Conservation (phyloP, 176 grass and related monocot species). For the Aegilops tauschii region DNA sequence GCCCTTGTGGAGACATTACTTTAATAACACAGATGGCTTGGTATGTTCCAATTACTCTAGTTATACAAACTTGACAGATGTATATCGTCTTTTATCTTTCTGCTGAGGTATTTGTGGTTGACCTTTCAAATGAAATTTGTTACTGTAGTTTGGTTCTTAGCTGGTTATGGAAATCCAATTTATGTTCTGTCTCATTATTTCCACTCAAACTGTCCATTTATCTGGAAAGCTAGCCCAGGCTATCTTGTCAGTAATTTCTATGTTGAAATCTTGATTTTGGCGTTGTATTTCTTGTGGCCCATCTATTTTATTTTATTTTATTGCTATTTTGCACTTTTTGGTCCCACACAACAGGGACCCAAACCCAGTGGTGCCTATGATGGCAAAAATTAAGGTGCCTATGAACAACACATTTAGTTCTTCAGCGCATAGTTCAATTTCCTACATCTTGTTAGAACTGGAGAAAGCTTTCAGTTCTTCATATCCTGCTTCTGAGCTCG, state of each 20-base stretch:
- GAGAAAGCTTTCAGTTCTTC: slow-evolving; percentile 7
- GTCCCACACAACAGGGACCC: not conserved
- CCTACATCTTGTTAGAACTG: not conserved
- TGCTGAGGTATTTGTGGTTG: slow-evolving; percentile 1
- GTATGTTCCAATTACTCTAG: slow-evolving; percentile 32
- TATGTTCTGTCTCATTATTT: not conserved
- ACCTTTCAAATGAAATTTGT: slow-evolving; percentile 4
- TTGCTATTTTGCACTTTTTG: not conserved
- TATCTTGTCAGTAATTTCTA: not conserved
- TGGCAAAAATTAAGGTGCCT: not conserved
- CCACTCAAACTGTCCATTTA: not conserved
- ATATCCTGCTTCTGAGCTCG: not conserved
- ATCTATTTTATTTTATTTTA: not conserved
- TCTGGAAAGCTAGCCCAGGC: not conserved
- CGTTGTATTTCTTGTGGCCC: not conserved
- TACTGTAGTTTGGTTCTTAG: not conserved
- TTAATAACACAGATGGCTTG: slow-evolving; percentile 82
- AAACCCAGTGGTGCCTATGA: not conserved
- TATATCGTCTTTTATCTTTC: not conserved
- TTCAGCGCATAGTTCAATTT: not conserved
- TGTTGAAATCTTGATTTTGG: not conserved
- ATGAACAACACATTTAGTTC: not conserved
- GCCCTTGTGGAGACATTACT: slow-evolving; percentile 83
- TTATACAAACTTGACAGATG: not conserved
- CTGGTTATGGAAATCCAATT: not conserved